Evolutionary conservation across 108 stramenopile species (phyloP).

Genomic region (Stephanodiscus minutulus): DNA sequence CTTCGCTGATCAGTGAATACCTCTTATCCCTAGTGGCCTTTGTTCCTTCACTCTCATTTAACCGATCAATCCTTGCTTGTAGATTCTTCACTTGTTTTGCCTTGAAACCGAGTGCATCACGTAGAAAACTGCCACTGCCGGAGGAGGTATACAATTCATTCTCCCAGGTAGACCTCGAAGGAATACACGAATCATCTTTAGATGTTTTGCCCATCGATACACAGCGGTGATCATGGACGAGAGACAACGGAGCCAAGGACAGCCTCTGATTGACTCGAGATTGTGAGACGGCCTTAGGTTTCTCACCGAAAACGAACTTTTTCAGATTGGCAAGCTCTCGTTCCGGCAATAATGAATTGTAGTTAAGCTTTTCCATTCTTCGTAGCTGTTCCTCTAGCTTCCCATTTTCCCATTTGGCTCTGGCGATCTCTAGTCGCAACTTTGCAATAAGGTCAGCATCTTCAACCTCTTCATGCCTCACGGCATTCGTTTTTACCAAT

Average conservation of each 20-base stretch:
- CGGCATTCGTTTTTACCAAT: constrained; percentile 99
- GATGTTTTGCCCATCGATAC: not conserved
- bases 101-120: constrained; percentile 10
- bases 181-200: constrained; percentile 14
- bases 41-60: not conserved
- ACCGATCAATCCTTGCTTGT: not conserved
- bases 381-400: constrained; percentile 44
- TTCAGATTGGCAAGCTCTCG: constrained; percentile 27
- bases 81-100: constrained; percentile 26
- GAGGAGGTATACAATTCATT: not conserved
- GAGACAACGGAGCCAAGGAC: not conserved
- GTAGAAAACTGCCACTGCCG: not conserved
- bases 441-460: constrained; percentile 40
- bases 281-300: not conserved
- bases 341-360: not conserved
- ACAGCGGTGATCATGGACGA: not conserved
- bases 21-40: not conserved
- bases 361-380: constrained; percentile 7
- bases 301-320: constrained; percentile 21
- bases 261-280: not conserved
- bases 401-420: constrained; percentile 36
- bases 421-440: constrained; percentile 36
- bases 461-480: constrained; percentile 91
- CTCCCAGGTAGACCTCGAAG: not conserved
- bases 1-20: constrained; percentile 2